Conservation (phyloP, 352 stramenopile species). For the Thraustotheca clavata region DNA sequence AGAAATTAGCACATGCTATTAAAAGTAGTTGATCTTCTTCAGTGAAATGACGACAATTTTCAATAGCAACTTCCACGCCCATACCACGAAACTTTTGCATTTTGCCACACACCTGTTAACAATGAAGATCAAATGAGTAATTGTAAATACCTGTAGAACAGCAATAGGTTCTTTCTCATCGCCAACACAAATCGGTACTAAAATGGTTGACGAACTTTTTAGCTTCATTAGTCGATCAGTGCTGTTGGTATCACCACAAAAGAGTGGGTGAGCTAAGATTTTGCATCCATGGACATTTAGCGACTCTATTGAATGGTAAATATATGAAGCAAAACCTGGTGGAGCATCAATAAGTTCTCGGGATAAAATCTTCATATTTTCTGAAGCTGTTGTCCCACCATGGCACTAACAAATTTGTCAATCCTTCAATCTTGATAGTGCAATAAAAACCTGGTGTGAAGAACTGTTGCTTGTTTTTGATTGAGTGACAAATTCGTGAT, state of each 20-base stretch:
- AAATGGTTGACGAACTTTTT: slow-evolving; percentile 46
- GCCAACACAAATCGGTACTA: slow-evolving; percentile 39
- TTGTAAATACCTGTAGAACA: slow-evolving; percentile 34
- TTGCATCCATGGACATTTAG: slow-evolving; percentile 47
- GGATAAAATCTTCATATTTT: too few species aligned
- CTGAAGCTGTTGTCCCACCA: neutral
- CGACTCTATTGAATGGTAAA: slow-evolving; percentile 56
- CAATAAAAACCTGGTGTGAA: too few species aligned
- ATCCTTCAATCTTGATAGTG: too few species aligned
- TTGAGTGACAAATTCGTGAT: slow-evolving; percentile 16
- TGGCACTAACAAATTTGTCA: too few species aligned
- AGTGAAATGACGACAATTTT: slow-evolving; percentile 52
- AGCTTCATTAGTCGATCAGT: slow-evolving; percentile 49
- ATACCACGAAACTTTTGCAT: slow-evolving; percentile 44
- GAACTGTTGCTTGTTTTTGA: neutral
- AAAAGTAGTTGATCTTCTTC: slow-evolving; percentile 46
- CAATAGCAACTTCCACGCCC: slow-evolving; percentile 48
- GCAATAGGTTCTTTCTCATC: slow-evolving; percentile 26
- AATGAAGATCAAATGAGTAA: neutral
- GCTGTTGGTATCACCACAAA: slow-evolving; percentile 42
- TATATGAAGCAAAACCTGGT: slow-evolving; percentile 51
- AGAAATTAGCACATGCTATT: slow-evolving; percentile 45
- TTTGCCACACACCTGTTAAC: slow-evolving; percentile 39
- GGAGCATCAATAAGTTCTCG: slow-evolving; percentile 20
- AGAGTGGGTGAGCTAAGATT: slow-evolving; percentile 38